Evolutionary conservation across 768 basidiomycete genomes (phyloP).

Genomic region (Paxillus involutus): DNA sequence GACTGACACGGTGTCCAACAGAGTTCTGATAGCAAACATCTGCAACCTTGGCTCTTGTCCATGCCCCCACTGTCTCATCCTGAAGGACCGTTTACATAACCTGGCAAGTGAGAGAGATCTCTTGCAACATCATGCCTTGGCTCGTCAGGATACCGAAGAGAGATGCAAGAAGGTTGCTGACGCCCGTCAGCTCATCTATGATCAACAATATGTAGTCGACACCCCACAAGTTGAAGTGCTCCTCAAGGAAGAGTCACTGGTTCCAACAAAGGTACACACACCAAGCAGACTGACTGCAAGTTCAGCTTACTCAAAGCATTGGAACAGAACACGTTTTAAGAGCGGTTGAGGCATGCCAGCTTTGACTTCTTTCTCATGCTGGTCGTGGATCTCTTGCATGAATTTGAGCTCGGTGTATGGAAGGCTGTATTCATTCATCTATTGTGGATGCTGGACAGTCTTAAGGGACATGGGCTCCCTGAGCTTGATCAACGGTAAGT

Average conservation of each 20-base stretch:
- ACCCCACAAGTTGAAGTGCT: slow-evolving; percentile 25
- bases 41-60: background rate
- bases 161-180: slow-evolving; percentile 1
- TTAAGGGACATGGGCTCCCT: background rate
- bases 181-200: slow-evolving; percentile 28
- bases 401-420: slow-evolving; percentile 36
- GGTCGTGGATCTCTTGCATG: no score
- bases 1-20: background rate
- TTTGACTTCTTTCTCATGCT: no score
- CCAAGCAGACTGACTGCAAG: background rate
- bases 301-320: no score
- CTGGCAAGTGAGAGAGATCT: slow-evolving; percentile 22
- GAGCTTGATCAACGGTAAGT: slow-evolving; percentile 21
- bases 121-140: background rate
- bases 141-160: slow-evolving; percentile 12
- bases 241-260: slow-evolving; percentile 28
- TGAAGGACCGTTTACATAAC: background rate
- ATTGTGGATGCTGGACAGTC: slow-evolving; percentile 30
- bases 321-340: slow-evolving; percentile 36
- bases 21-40: background rate
- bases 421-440: slow-evolving; percentile 35
- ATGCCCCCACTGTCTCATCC: background rate
- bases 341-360: slow-evolving; percentile 16
- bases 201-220: slow-evolving; percentile 23
- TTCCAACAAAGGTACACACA: slow-evolving; percentile 28